Conservation (phyloP, 2,329 filamentous ascomycete genomes). For the Chaetomium strumarium region DNA sequence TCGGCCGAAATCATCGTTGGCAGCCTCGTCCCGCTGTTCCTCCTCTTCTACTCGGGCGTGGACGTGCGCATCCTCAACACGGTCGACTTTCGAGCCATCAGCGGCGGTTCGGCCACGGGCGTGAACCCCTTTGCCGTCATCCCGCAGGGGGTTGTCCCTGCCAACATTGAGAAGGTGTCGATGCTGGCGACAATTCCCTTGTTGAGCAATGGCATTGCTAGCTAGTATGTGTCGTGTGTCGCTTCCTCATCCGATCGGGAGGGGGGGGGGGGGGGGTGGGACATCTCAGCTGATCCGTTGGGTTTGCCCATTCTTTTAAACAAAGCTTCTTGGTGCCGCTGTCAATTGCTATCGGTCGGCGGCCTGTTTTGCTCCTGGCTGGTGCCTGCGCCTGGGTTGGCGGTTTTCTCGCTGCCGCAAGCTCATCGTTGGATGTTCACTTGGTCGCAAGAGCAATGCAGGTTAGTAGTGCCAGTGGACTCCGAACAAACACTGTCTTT, state of each 20-base stretch:
- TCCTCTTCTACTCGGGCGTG: slow-evolving; percentile 32
- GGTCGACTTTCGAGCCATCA: slow-evolving; percentile 23
- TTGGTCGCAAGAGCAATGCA: slow-evolving; percentile 30
- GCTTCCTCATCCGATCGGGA: not conserved
- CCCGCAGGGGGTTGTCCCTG: slow-evolving; percentile 28
- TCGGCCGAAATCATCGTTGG: slow-evolving; percentile 30
- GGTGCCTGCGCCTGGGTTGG: slow-evolving; percentile 32
- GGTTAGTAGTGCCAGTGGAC: not conserved
- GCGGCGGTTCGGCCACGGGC: slow-evolving; percentile 20
- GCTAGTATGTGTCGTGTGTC: slow-evolving; percentile 20
- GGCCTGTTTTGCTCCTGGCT: slow-evolving; percentile 32
- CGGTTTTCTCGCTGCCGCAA: slow-evolving; percentile 33
- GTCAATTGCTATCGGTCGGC: slow-evolving; percentile 33
- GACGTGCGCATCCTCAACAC: slow-evolving; percentile 29
- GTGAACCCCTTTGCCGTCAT: slow-evolving; percentile 28
- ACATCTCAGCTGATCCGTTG: too few species aligned
- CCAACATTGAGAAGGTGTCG: slow-evolving; percentile 27
- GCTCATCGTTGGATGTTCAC: slow-evolving; percentile 28
- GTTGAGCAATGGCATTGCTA: slow-evolving; percentile 32
- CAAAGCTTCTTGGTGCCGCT: slow-evolving; percentile 32
- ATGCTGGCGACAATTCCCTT: slow-evolving; percentile 32
- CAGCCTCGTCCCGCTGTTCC: slow-evolving; percentile 30
- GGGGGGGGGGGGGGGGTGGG: too few species aligned
- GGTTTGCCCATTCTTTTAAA: not conserved
- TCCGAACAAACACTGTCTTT: not conserved